A percentile compares a stretch with the other conserved stretches of the same genome.
Conservation (phyloP, 2,329 filamentous ascomycete species). For the Diplodia seriata region DNA sequence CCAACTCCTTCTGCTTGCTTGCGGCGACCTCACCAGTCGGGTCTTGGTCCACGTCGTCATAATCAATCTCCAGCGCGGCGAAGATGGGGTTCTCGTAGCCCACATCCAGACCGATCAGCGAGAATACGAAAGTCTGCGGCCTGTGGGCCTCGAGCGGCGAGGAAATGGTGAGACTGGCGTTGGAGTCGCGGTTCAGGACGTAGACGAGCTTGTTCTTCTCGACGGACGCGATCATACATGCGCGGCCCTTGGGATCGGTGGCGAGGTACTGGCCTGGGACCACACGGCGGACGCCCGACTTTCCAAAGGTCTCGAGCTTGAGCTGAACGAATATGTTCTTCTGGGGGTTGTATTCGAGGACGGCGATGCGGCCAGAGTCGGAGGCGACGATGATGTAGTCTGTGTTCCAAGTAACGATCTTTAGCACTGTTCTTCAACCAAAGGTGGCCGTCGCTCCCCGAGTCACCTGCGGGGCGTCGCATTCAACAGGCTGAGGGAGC, state of each 20-base stretch:
- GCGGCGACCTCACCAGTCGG: constrained; percentile 81
- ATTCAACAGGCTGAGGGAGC: constrained; percentile 30
- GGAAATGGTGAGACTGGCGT: constrained; percentile 94
- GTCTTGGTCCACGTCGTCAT: constrained; percentile 89
- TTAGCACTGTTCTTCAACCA: constrained; percentile 42
- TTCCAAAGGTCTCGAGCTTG: constrained; percentile 97
- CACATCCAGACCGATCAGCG: constrained; percentile 86
- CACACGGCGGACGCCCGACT: constrained; percentile 91
- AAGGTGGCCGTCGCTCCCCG: constrained; percentile 2
- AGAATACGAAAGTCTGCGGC: constrained; percentile 86
- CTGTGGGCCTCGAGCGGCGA: constrained; percentile 97
- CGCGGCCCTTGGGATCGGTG: constrained; percentile 92
- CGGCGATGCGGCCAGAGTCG: constrained; percentile 92
- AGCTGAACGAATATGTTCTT: constrained; percentile 88
- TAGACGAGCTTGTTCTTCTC: constrained; percentile 99
- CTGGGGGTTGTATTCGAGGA: constrained; percentile 87
- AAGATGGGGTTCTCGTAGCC: constrained; percentile 98
- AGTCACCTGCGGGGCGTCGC: constrained; percentile 19
- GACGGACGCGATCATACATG: constrained; percentile 88
- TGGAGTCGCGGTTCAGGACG: constrained; percentile 92
- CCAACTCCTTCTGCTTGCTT: constrained; percentile 85
- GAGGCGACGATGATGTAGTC: constrained; percentile 96
- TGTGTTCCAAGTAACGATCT: constrained; percentile 50
- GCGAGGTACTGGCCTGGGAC: constrained; percentile 96
- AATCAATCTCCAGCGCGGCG: constrained; percentile 92